Conservation (phyloP, 805 yeast genomes). For the Monosporozyma servazzii region DNA sequence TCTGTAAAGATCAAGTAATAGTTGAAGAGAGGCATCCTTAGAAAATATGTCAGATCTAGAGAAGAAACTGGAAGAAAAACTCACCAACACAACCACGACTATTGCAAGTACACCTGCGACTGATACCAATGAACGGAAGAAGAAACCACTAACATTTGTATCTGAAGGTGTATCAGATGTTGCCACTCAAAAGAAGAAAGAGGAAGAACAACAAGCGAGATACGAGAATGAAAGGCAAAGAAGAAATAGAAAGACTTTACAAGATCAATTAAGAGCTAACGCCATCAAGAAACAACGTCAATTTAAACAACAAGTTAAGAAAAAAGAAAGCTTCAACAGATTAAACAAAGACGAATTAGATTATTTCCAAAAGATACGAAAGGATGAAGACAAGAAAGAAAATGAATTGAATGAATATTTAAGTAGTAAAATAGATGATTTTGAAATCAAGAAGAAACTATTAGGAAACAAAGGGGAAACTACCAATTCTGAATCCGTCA, state of each 20-base stretch:
- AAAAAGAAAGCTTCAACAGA: slow-evolving; percentile 25
- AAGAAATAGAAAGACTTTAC: slow-evolving; percentile 21
- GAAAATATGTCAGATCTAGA: neutral
- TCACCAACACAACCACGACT: neutral
- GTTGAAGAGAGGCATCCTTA: neutral
- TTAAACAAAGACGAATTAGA: slow-evolving; percentile 19
- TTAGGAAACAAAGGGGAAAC: neutral
- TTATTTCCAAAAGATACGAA: slow-evolving; percentile 9
- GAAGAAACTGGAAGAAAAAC: neutral
- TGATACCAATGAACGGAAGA: neutral
- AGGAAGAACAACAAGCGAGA: slow-evolving; percentile 14
- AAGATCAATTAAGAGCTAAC: slow-evolving; percentile 24
- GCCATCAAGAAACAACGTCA: slow-evolving; percentile 23
- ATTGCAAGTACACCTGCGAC: neutral
- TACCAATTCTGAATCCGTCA: neutral
- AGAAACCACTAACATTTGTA: slow-evolving; percentile 16
- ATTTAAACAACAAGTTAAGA: slow-evolving; percentile 16
- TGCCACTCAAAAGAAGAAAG: slow-evolving; percentile 16
- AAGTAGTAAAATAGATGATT: neutral
- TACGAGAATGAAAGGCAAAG: slow-evolving; percentile 17
- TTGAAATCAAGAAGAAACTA: slow-evolving; percentile 5
- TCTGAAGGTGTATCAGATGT: slow-evolving; percentile 25
- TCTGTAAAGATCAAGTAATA: neutral
- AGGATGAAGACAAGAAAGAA: slow-evolving; percentile 6
- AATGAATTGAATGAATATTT: slow-evolving; percentile 6